These are phyloP conservation scores for Akebia trifoliata DNA, from an alignment of 164 flowering plant species.

Conservation along the genomic window DNA sequence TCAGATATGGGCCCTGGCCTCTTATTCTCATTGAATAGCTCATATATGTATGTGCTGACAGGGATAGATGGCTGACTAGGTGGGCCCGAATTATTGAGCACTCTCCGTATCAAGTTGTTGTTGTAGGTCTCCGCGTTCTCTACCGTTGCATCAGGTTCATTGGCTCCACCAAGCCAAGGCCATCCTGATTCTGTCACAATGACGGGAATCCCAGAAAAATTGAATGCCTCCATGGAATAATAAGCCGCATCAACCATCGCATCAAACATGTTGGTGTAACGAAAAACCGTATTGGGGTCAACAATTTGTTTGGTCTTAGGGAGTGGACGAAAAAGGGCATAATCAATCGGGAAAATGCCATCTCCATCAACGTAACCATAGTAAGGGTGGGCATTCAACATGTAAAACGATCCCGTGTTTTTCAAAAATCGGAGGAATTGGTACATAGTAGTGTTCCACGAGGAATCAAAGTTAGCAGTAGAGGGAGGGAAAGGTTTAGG, in stretches of 20 bases:
- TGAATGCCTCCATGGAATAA: constrained; percentile 59
- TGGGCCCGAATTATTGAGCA: constrained; percentile 60
- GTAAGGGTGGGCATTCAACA: constrained; percentile 90
- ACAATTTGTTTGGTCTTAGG: constrained; percentile 73
- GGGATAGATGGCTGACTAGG: constrained; percentile 62
- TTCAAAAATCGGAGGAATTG: constrained; percentile 79
- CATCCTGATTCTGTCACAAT: constrained; percentile 90
- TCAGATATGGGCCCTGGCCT: constrained; percentile 60
- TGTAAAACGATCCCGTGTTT: constrained; percentile 67
- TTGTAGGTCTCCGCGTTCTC: constrained; percentile 66
- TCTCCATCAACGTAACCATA: constrained; percentile 59
- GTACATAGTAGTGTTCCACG: constrained; percentile 66
- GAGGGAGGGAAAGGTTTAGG: constrained; percentile 85
- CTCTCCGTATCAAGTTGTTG: constrained; percentile 53
- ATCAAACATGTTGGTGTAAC: constrained; percentile 85
- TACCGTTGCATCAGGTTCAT: constrained; percentile 73
- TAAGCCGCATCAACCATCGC: constrained; percentile 95
- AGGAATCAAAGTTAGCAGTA: constrained; percentile 72
- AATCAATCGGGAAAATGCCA: constrained; percentile 89
- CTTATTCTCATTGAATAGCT: constrained; percentile 74
- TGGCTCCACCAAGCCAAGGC: constrained; percentile 79
- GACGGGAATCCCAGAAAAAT: constrained; percentile 66
- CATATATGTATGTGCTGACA: constrained; percentile 69
- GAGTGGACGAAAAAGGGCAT: constrained; percentile 71
- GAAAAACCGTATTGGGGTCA: constrained; percentile 84